A percentile compares a stretch with the other conserved stretches of the same genome.
Conservation (phyloP, 306 rosid species). For the Fragaria nilgerrensis region DNA sequence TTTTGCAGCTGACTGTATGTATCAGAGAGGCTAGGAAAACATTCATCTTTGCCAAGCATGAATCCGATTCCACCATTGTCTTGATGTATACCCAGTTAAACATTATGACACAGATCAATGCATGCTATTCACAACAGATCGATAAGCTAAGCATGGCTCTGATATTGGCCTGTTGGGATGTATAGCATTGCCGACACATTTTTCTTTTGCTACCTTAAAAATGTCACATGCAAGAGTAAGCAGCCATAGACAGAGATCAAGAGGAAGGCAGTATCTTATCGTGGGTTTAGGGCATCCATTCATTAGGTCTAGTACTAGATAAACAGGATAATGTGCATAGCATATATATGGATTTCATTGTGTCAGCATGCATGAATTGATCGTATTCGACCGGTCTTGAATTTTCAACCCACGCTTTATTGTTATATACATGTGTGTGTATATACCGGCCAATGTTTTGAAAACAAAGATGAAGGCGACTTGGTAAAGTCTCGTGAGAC, state of each 20-base stretch:
- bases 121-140: background rate
- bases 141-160: background rate
- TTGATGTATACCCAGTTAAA: background rate
- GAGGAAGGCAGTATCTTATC: constrained; percentile 24
- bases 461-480: too few species aligned
- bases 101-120: background rate
- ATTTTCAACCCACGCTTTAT: background rate
- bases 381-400: background rate
- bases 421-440: background rate
- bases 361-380: background rate
- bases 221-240: constrained; percentile 14
- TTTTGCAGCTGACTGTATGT: background rate
- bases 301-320: constrained; percentile 22
- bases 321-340: constrained; percentile 13
- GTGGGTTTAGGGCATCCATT: constrained; percentile 42
- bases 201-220: constrained; percentile 6
- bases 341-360: background rate
- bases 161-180: background rate
- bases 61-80: background rate
- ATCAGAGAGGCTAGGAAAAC: background rate
- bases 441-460: too few species aligned
- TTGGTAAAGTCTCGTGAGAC: too few species aligned
- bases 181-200: constrained; percentile 8
- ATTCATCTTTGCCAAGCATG: background rate
- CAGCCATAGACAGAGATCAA: background rate